Percentiles rank a stretch among this genome's conserved stretches.
Evolutionary conservation across 345 rosid genomes (phyloP).

Genomic region (Populus ilicifolia): DNA sequence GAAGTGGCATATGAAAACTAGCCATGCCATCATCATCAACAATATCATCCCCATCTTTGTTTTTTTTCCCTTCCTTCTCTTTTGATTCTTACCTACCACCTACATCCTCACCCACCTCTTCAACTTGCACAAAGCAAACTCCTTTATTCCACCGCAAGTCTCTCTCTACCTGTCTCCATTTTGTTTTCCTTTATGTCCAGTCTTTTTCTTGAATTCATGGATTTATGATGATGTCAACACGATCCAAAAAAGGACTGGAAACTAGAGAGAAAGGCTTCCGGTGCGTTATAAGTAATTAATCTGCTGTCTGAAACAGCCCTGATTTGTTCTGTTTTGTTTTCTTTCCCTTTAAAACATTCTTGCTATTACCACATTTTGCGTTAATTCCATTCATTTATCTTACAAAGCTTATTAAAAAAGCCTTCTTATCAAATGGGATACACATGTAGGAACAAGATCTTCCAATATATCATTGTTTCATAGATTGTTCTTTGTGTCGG

Average conservation of each 20-base stretch:
- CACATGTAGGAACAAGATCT: not conserved
- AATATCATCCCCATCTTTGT: slow-evolving; percentile 6
- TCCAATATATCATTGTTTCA: not conserved
- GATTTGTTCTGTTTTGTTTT: slow-evolving; percentile 7
- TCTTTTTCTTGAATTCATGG: slow-evolving; percentile 48
- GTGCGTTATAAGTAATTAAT: not conserved
- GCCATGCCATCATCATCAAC: slow-evolving; percentile 16
- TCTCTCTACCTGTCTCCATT: not conserved
- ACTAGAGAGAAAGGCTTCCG: slow-evolving; percentile 13
- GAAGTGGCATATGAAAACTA: slow-evolving; percentile 8
- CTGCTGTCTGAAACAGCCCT: slow-evolving; percentile 3
- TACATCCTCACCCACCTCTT: slow-evolving; percentile 27
- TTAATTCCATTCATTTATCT: not conserved
- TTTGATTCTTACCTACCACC: slow-evolving; percentile 39
- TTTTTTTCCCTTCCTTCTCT: not conserved
- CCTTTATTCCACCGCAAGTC: slow-evolving; percentile 24
- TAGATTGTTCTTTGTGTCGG: not conserved
- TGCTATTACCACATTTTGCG: not conserved
- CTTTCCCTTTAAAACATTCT: not conserved
- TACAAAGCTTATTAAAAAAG: not conserved
- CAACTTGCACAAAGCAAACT: slow-evolving; percentile 35
- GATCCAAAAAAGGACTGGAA: not conserved
- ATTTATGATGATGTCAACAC: slow-evolving; percentile 25
- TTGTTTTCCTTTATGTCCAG: not conserved
- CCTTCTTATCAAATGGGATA: not conserved